Base-by-base conservation (phyloP, 2,329 filamentous ascomycete species). In the Orbilia javanica region DNA sequence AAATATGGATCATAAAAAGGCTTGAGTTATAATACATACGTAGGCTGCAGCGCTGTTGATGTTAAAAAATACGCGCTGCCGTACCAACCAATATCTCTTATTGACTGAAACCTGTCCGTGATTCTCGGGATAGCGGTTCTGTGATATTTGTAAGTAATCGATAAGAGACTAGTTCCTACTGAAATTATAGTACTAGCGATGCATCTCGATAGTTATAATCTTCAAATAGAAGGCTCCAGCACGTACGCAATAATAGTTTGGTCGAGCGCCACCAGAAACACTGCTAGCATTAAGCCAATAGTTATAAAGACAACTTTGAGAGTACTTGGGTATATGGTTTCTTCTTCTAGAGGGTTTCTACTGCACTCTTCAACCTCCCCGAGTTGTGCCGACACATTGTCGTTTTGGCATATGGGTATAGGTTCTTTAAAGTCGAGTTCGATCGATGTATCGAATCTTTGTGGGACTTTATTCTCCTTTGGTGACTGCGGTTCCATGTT, bases 71-170 rank as follows among this genome's bases (percentile, higher is more conserved):
- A 83, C 18, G 82, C 78, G 53, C 81, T 81, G 31, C 80, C 81
- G 63, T 83, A 81, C 80, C 81, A 83, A n/a, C 81, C 80, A 42
- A 83, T 82, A 55, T 83, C 81, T 50, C 80, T 67, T 25, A 82
- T 80, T 13, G 80, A 81, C 68, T 84, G 76, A 80, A 85, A 85
- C 42, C 84, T 83, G 70, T 85, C 82, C 1, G 84, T 85, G 80
- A 85, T 85, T 53, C 81, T 81, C 13, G 84, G 84, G 52, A 85
- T 84, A n/a, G 84, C 84, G 1, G 84, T 85, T 44, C 73, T 77
- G 48, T 18, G 62, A n/a, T n/a, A n/a, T n/a, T 52, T 22, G 34
- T 15, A 50, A 66, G 57, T 29, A 65, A 77, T 27, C 18, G 57
- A 57, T 57, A 70, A 62, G 73, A 25, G 15, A 50, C 71, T 77